Evolutionary conservation across 169 alveolate species (phyloP).

Genomic region (Cryptosporidium bovis): DNA sequence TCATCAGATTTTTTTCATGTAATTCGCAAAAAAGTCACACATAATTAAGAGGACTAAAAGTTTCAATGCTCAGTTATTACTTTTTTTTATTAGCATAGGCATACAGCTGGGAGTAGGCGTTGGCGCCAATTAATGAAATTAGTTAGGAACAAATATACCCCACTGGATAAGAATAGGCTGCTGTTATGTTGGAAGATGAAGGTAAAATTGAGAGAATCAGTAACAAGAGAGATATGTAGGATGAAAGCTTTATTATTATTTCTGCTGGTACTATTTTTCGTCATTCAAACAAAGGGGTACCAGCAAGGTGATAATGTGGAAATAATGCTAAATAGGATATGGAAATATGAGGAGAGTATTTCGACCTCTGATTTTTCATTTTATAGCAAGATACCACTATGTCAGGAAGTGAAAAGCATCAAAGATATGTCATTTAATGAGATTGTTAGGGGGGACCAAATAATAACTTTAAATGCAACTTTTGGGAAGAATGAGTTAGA

Average conservation of each 20-base stretch:
- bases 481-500: conserved; percentile 17
- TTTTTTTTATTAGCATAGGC: too few species aligned
- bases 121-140: too few species aligned
- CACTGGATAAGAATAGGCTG: conserved; percentile 10
- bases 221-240: neutral
- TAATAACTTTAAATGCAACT: conserved; percentile 15
- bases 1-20: too few species aligned
- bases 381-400: conserved; percentile 51
- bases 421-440: conserved; percentile 49
- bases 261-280: neutral
- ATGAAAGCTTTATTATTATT: neutral
- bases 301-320: conserved; percentile 57
- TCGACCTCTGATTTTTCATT: conserved; percentile 47
- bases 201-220: neutral
- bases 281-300: conserved; percentile 1
- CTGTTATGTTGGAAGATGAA: conserved; percentile 58
- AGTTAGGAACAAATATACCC: conserved; percentile 22
- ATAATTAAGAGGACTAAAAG: too few species aligned
- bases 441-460: conserved; percentile 62
- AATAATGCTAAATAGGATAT: conserved; percentile 42
- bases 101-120: too few species aligned
- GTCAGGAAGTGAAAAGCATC: conserved; percentile 10
- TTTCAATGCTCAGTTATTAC: too few species aligned
- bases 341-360: conserved; percentile 67
- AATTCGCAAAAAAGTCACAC: too few species aligned